A percentile compares a stretch with the other conserved stretches of the same genome.
phyloP scores from a whole-genome alignment of 2,329 filamentous ascomycete genomes.

The Colletotrichum sp. region DNA sequence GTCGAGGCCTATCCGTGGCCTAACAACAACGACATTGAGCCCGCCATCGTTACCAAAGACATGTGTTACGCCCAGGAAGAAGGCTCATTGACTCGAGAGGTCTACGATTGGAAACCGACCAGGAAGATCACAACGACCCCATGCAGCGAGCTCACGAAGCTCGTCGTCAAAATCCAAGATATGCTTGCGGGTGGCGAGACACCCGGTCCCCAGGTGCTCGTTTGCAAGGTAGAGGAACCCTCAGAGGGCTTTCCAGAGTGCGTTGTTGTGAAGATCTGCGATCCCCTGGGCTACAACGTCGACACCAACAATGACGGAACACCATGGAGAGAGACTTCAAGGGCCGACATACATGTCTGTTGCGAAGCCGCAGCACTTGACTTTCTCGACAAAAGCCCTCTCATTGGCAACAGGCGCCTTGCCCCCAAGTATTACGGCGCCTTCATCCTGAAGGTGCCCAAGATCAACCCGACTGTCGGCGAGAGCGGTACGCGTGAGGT shows the following conservation, averaged over 20 bases:
- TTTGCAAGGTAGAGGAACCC: not conserved
- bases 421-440: not conserved
- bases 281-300: not conserved
- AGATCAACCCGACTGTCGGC: not conserved
- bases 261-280: not conserved
- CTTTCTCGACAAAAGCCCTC: not conserved
- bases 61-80: not conserved
- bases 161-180: not conserved
- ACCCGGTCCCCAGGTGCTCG: not conserved
- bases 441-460: not conserved
- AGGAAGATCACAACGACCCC: not conserved
- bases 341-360: not conserved
- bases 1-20: not conserved
- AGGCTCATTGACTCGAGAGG: not conserved
- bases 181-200: not conserved
- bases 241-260: not conserved
- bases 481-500: not conserved
- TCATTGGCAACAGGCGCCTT: not conserved
- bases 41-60: not conserved
- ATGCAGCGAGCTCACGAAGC: not conserved
- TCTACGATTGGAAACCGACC: not conserved
- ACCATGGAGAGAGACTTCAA: not conserved
- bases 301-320: not conserved
- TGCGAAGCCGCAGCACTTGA: not conserved
- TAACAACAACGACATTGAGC: not conserved